A percentile compares a stretch with the other conserved stretches of the same genome.
phyloP scores from a whole-genome alignment of 1,284 basidiomycete genomes.

The Vanrija humicola region DNA sequence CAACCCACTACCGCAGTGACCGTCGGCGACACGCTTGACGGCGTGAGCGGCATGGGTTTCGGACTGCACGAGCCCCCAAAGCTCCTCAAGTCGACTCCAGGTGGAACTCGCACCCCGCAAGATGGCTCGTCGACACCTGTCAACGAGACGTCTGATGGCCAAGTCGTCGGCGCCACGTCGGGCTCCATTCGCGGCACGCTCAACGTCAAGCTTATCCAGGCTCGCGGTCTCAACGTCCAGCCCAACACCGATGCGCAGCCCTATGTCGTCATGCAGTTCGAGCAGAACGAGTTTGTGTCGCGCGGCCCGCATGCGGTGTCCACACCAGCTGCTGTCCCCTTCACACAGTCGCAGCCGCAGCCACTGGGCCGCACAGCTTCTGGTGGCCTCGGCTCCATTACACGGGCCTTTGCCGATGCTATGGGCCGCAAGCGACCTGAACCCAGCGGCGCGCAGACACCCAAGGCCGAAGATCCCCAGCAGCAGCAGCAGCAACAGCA shows the following conservation, averaged over 20 bases:
- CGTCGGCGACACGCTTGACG: conserved; percentile 41
- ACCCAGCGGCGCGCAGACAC: conserved; percentile 44
- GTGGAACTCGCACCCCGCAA: conserved; percentile 33
- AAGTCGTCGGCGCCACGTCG: conserved; percentile 4
- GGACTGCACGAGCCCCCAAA: conserved; percentile 48
- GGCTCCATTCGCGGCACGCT: conserved; percentile 61
- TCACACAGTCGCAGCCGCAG: conserved; percentile 39
- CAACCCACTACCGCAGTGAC: conserved; percentile 46
- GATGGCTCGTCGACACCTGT: conserved; percentile 11
- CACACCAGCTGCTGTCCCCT: conserved; percentile 37
- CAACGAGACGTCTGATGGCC: background rate
- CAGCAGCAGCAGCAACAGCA: conserved; percentile 3
- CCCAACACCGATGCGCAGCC: conserved; percentile 60
- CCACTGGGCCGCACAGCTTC: conserved; percentile 31
- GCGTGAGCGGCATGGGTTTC: conserved; percentile 34
- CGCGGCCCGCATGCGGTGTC: conserved; percentile 62
- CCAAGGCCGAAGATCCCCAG: conserved; percentile 33
- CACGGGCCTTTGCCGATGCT: conserved; percentile 56
- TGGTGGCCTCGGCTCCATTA: conserved; percentile 58
- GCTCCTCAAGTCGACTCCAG: conserved; percentile 43
- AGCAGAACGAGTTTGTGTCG: conserved; percentile 97
- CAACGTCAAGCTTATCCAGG: conserved; percentile 92
- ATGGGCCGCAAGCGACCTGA: conserved; percentile 49
- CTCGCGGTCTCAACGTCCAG: conserved; percentile 71
- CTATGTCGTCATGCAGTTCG: conserved; percentile 96